Evolutionary conservation across 2,329 filamentous ascomycete genomes (phyloP), one percentile per base, ranked within the genome.

Genomic region (Penicillium sp.): DNA sequence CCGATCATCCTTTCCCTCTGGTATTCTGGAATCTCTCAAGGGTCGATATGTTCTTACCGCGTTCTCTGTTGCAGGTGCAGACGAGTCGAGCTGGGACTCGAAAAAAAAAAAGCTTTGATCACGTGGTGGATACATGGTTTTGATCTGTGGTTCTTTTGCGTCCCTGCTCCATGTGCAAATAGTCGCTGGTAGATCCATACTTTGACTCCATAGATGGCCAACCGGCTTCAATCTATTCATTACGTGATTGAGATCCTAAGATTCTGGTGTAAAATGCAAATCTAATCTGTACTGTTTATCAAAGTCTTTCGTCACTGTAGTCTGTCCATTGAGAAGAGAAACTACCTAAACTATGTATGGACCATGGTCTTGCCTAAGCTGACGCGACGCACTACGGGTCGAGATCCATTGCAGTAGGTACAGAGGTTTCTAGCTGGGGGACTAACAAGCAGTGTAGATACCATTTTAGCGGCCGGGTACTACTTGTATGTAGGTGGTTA

Each of bases 1-100:
- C 22, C 9, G 14, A 36, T 37, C 13, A 22, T 40, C 16, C 46
- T 42, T 43, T 46, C 31, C 28, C 30, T n/a, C 41, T 25, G 43
- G 46, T 44, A 46, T 48, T 44, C 28, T 52, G 47, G 38, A 49
- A 25, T 42, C 46, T 56, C 53, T 56, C 53, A 44, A 47, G 39
- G 29, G 41, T 40, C 3, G 25, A 27, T 34, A 28, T 13, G 19
- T 49, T 4, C 33, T 37, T 48, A 36, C 37, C 46, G 38, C 49
- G 49, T 48, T 4, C 38, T 22, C 34, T 43, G 40, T 38, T 43
- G 12, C 11, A 40, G 47, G 29, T 14, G 22, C 14, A 33, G 29
- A 38, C 9, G 42, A 38, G 25, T 38, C 14, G 8, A 22, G 14
- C 33, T 22, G 10, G 33, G 41, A 36, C 38, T 35, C 34, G 29